These are phyloP conservation scores for Pistacia atlantica DNA, from an alignment of 345 rosid genomes.

Conservation along the genomic window DNA sequence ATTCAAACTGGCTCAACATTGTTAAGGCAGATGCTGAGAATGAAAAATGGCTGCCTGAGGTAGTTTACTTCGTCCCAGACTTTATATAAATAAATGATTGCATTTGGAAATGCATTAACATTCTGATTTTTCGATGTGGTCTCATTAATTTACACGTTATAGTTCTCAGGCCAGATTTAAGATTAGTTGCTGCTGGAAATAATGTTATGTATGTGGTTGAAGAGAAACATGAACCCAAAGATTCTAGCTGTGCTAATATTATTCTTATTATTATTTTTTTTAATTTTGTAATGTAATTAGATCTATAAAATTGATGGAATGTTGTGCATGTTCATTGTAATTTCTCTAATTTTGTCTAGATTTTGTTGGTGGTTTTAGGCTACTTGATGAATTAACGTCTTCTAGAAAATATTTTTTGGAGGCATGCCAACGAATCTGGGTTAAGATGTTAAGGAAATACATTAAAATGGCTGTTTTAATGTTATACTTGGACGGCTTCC, in stretches of 20 bases:
- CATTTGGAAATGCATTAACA: neutral
- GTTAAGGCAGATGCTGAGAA: constrained; percentile 96
- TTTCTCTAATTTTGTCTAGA: neutral
- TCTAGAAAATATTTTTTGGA: neutral
- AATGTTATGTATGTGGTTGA: neutral
- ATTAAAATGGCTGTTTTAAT: neutral
- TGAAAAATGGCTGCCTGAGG: constrained; percentile 96
- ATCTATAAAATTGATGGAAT: neutral
- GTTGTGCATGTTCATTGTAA: neutral
- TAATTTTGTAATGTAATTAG: neutral
- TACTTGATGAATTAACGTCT: neutral
- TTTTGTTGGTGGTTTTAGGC: neutral
- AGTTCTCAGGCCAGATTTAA: neutral
- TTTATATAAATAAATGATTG: neutral
- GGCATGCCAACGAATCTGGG: neutral
- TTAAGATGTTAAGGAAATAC: neutral
- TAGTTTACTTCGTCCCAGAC: constrained; percentile 19
- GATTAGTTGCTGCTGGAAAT: neutral
- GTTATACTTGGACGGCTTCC: neutral
- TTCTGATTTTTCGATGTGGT: neutral
- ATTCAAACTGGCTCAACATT: constrained; percentile 73
- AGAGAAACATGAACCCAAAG: neutral
- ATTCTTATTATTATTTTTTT: neutral
- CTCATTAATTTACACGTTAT: neutral
- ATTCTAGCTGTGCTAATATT: neutral